phyloP scores from a whole-genome alignment of 768 basidiomycete genomes.

The Russula dissimulans region DNA sequence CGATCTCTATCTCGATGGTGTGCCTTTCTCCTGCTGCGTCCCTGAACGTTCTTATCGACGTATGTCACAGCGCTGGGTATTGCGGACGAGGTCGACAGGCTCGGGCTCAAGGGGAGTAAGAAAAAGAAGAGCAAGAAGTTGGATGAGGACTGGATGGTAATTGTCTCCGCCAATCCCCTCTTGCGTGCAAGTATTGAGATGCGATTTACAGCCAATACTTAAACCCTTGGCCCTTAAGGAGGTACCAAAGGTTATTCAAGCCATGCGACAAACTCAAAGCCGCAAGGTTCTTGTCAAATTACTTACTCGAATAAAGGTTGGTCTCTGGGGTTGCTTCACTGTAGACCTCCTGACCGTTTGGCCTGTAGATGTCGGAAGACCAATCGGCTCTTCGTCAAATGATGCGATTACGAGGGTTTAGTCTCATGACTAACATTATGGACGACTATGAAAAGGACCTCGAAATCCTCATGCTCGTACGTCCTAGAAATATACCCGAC shows the following conservation, averaged over 20 bases:
- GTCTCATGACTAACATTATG: slow-evolving; percentile 82
- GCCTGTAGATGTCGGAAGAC: slow-evolving; percentile 72
- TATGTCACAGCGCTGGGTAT: slow-evolving; percentile 73
- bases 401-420: slow-evolving; percentile 88
- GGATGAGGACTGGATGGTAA: slow-evolving; percentile 87
- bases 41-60: not conserved
- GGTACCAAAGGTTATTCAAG: slow-evolving; percentile 85
- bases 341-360: not conserved
- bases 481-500: slow-evolving; percentile 23
- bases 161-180: slow-evolving; percentile 10
- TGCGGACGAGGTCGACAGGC: slow-evolving; percentile 75
- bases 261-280: slow-evolving; percentile 80
- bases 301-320: slow-evolving; percentile 75
- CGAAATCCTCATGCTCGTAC: slow-evolving; percentile 62
- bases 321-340: not conserved
- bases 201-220: slow-evolving; percentile 53
- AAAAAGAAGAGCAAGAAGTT: slow-evolving; percentile 89
- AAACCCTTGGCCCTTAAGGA: slow-evolving; percentile 70
- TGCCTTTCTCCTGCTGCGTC: not conserved
- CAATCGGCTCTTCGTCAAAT: slow-evolving; percentile 68
- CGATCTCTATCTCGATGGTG: slow-evolving; percentile 89
- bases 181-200: not conserved
- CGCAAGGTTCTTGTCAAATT: slow-evolving; percentile 75
- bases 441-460: slow-evolving; percentile 63
- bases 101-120: slow-evolving; percentile 77